phyloP scores from a whole-genome alignment of 106 monocot species.

The Triglochin maritima region DNA sequence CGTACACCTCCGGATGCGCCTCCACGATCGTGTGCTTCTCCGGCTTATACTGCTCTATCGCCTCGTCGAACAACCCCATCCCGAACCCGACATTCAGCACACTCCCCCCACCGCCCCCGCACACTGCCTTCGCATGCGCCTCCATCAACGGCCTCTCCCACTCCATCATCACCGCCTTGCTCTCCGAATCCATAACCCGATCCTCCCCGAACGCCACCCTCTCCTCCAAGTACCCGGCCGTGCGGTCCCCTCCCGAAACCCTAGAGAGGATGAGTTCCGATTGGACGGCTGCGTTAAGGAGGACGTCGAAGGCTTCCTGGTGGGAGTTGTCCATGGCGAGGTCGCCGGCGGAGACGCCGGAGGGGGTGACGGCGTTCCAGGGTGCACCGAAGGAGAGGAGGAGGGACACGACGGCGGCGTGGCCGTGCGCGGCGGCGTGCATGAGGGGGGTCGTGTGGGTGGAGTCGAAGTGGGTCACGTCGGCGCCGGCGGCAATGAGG shows the following conservation, averaged over 20 bases:
- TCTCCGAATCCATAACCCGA: constrained; percentile 66
- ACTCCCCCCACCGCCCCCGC: constrained; percentile 24
- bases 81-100: constrained; percentile 90
- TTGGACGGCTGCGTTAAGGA: constrained; percentile 60
- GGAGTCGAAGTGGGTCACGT: constrained; percentile 60
- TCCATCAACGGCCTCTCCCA: constrained; percentile 98
- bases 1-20: constrained; percentile 86
- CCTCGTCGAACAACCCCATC: constrained; percentile 88
- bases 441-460: constrained; percentile 65
- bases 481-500: constrained; percentile 54
- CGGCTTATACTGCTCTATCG: constrained; percentile 61
- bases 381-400: constrained; percentile 77
- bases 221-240: constrained; percentile 37
- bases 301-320: constrained; percentile 50
- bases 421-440: constrained; percentile 62
- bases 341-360: constrained; percentile 73
- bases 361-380: constrained; percentile 84
- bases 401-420: constrained; percentile 36
- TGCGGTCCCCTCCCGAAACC: constrained; percentile 16
- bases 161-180: constrained; percentile 97
- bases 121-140: constrained; percentile 83
- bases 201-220: constrained; percentile 73
- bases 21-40: constrained; percentile 82
- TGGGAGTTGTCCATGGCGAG: constrained; percentile 56
- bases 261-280: constrained; percentile 77